phyloP scores from a whole-genome alignment of 495 filamentous ascomycete species.

The Neohortaea acidophila region DNA sequence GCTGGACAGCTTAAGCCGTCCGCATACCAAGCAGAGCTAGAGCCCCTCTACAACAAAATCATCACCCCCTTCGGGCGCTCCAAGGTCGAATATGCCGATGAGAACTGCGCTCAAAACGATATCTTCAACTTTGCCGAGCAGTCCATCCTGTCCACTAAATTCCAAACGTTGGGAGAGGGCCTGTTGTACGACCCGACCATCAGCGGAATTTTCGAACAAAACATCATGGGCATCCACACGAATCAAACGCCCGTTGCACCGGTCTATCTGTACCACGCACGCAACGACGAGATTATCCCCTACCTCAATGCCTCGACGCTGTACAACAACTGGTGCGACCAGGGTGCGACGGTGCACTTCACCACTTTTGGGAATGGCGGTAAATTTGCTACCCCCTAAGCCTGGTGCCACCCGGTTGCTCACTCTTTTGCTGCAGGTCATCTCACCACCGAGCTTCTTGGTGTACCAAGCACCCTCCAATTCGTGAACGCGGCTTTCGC shows the following conservation, averaged over 20 bases:
- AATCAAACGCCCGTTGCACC: slow-evolving; percentile 3
- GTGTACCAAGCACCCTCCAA: not conserved
- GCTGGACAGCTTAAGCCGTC: not conserved
- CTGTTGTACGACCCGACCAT: slow-evolving; percentile 4
- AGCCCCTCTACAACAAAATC: not conserved
- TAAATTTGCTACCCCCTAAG: no score
- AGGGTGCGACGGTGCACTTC: slow-evolving; percentile 1
- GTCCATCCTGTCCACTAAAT: not conserved
- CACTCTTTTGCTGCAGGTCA: no score
- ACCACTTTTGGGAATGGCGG: slow-evolving; percentile 1
- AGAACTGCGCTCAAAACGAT: slow-evolving; percentile 1
- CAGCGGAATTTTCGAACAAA: not conserved
- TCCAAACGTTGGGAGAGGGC: slow-evolving; percentile 2
- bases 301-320: slow-evolving; percentile 1
- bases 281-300: slow-evolving; percentile 6
- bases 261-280: slow-evolving; percentile 6
- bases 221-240: not conserved
- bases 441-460: slow-evolving; percentile 1
- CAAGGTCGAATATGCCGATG: not conserved
- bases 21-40: slow-evolving; percentile 2
- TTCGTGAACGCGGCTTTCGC: slow-evolving; percentile 2
- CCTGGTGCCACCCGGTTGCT: no score
- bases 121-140: not conserved
- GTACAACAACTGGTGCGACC: not conserved
- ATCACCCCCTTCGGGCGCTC: slow-evolving; percentile 1